Evolutionary conservation across 129 eudicot genomes (phyloP), one percentile per base, ranked within the genome.

Genomic region (Smallanthus sonchifolius): DNA sequence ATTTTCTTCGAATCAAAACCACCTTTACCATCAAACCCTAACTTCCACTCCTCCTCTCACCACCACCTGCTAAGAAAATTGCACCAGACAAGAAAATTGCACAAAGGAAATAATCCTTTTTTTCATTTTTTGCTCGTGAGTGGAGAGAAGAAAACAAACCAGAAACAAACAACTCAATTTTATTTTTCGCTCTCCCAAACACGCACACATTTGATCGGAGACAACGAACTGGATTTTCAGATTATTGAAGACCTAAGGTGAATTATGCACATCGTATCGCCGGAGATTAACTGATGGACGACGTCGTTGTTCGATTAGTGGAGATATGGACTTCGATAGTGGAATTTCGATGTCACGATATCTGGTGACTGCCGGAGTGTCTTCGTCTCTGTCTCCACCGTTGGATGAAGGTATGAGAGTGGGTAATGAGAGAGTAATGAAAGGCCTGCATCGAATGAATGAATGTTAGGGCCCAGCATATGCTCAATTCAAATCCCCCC

Each of bases 141-240:
- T 83, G 87, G 91, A 80, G 91, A 83, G 82, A 76, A 86, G 59
- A 81, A 47, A 79, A 71, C 87, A 71, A 70, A 70, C 77, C 69
- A 44, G 66, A 70, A 79, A 71, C 54, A 15, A 10, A 47, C 28
- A 61, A 37, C 40, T 52, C 49, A 15, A 5, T 57, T 34, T 19
- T 60, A 57, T 68, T 44, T 73, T n/a, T n/a, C n/a, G n/a, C n/a
- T n/a, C 52, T 49, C 78, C 47, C 64, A 48, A 37, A 47, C 75
- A 40, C 65, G 6, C 81, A 74, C 40, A 51, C 72, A 74, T 67
- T 76, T 76, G 82, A 77, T 60, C 86, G 70, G 70, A 28, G 38
- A 37, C 44, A 24, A 59, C 14, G 39, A 39, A 49, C 70, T 13
- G 69, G 20, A 43, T 73, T 39, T 62, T 39, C 13, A 67, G 24